A percentile compares a stretch with the other conserved stretches of the same genome.
These are phyloP conservation scores for Didymella glomerata DNA, from an alignment of 2,329 filamentous ascomycete species.

Conservation along the genomic window DNA sequence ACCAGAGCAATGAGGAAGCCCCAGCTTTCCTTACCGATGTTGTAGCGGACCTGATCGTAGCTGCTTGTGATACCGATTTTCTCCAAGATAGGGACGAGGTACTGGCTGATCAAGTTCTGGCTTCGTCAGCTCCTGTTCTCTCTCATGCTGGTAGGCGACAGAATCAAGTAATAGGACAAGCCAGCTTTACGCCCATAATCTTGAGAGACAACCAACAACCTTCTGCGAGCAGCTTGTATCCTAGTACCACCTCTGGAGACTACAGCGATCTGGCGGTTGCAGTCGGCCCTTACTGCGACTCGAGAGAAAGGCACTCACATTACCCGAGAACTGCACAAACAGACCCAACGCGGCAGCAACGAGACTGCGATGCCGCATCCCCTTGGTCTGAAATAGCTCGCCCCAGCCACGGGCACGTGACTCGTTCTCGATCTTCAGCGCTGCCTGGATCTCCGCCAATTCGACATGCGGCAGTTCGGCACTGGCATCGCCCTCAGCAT, in stretches of 20 bases:
- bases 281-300: not conserved
- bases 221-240: not conserved
- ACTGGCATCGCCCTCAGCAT: conserved; percentile 66
- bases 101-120: conserved; percentile 70
- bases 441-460: conserved; percentile 71
- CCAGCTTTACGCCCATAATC: too few species aligned
- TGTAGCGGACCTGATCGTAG: conserved; percentile 52
- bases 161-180: too few species aligned
- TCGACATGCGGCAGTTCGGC: conserved; percentile 69
- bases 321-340: conserved; percentile 72
- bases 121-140: not conserved
- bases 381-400: conserved; percentile 68
- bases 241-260: not conserved
- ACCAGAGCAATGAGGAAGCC: conserved; percentile 64
- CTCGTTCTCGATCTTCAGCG: conserved; percentile 66
- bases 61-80: conserved; percentile 66
- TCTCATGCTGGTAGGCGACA: too few species aligned
- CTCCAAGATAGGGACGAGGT: conserved; percentile 68
- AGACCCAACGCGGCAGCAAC: conserved; percentile 70
- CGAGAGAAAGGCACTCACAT: not conserved
- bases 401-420: conserved; percentile 62
- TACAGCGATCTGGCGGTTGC: not conserved
- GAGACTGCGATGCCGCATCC: conserved; percentile 70
- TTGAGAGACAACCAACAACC: not conserved
- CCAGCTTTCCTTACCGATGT: conserved; percentile 67